Conservation (phyloP, 1,139 yeast species). For the Suhomyces chickasaworum region DNA sequence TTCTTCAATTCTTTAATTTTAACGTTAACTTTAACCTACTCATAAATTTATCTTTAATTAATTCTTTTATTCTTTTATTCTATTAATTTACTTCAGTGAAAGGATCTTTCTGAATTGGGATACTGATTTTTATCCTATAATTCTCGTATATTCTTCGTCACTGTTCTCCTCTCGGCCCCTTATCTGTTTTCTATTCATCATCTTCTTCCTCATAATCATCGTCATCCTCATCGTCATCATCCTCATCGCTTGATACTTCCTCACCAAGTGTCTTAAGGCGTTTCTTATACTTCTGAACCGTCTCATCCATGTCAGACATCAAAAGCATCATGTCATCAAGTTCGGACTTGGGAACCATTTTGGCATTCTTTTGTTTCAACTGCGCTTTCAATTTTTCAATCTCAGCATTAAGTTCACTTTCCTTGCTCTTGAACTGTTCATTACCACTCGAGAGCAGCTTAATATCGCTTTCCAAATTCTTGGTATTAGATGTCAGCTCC, state of each 20-base stretch:
- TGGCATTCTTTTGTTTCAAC: conserved; percentile 17
- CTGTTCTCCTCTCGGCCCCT: not conserved
- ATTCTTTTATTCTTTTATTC: too few species aligned
- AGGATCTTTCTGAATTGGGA: too few species aligned
- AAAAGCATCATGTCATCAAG: conserved; percentile 76
- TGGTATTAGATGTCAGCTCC: not conserved
- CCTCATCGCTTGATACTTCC: conserved; percentile 51
- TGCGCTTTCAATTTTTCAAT: conserved; percentile 11
- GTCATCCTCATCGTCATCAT: conserved; percentile 37
- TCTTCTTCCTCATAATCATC: conserved; percentile 21
- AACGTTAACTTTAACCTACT: too few species aligned
- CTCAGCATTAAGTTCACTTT: conserved; percentile 4
- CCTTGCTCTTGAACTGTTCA: conserved; percentile 2
- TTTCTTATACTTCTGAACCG: conserved; percentile 58
- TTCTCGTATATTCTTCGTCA: not conserved
- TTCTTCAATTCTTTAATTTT: too few species aligned
- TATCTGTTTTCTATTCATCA: conserved; percentile 6
- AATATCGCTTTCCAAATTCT: conserved; percentile 1
- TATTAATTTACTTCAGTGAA: too few species aligned
- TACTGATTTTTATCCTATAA: too few species aligned
- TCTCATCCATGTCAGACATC: conserved; percentile 74
- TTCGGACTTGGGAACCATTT: conserved; percentile 57
- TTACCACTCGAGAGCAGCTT: conserved; percentile 1
- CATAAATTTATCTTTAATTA: too few species aligned
- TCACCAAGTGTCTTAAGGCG: conserved; percentile 52